These are phyloP conservation scores for Lathyrus tuberosus DNA, from an alignment of 306 rosid species.

Conservation along the genomic window DNA sequence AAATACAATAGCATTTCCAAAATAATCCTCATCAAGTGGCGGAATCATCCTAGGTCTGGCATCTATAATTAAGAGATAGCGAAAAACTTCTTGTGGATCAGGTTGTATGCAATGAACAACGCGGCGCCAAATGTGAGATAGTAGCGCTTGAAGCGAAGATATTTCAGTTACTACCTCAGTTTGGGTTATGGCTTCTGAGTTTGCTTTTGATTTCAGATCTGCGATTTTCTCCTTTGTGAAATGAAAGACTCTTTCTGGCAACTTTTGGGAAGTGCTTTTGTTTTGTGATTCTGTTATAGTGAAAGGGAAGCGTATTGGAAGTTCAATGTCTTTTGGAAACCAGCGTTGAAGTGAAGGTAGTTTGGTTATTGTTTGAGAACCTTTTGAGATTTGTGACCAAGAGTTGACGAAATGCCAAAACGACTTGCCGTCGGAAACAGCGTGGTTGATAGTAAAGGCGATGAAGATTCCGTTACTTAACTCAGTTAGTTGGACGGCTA, in stretches of 20 bases:
- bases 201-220: slow-evolving; percentile 46
- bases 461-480: too few species aligned
- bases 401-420: too few species aligned
- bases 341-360: neutral
- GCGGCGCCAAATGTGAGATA: slow-evolving; percentile 47
- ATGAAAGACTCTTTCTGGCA: slow-evolving; percentile 3
- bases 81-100: slow-evolving; percentile 19
- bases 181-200: slow-evolving; percentile 27
- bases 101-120: slow-evolving; percentile 28
- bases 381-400: slow-evolving; percentile 40
- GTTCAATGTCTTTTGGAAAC: neutral
- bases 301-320: slow-evolving; percentile 30
- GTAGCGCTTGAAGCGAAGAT: slow-evolving; percentile 43
- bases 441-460: too few species aligned
- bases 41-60: slow-evolving; percentile 42
- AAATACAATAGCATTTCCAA: slow-evolving; percentile 30
- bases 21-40: slow-evolving; percentile 38
- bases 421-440: too few species aligned
- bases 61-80: neutral
- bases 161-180: slow-evolving; percentile 26
- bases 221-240: slow-evolving; percentile 33
- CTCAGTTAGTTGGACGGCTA: too few species aligned
- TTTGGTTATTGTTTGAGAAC: neutral
- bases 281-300: neutral
- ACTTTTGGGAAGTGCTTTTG: too few species aligned